Evolutionary conservation across 129 eudicot genomes (phyloP).

Genomic region (Heracleum sosnowskyi): DNA sequence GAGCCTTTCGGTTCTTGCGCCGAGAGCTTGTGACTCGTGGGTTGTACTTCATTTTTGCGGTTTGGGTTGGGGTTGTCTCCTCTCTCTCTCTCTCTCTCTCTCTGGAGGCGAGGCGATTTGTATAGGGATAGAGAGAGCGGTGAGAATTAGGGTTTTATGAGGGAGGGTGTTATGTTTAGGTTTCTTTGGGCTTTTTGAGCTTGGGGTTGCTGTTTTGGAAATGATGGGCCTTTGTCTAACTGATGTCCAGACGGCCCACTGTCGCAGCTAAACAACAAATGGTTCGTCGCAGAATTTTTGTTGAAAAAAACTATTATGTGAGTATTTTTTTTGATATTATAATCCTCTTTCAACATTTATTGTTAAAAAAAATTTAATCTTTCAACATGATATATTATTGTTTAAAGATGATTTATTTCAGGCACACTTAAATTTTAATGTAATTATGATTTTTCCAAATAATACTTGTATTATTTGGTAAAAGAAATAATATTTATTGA

Average conservation of each 20-base stretch:
- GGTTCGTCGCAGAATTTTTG: too few species aligned
- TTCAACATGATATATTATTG: too few species aligned
- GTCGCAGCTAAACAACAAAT: background rate
- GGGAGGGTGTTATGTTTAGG: background rate
- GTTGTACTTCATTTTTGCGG: slow-evolving; percentile 53
- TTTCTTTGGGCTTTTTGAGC: background rate
- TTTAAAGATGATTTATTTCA: too few species aligned
- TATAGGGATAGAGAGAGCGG: background rate
- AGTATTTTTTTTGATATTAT: too few species aligned
- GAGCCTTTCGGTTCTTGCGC: slow-evolving; percentile 72
- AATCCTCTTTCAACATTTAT: too few species aligned
- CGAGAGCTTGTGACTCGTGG: slow-evolving; percentile 58
- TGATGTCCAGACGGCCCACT: background rate
- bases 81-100: background rate
- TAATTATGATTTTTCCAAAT: too few species aligned
- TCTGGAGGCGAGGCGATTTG: background rate
- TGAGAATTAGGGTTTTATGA: slow-evolving; percentile 3
- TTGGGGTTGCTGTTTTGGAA: background rate
- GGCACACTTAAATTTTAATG: too few species aligned
- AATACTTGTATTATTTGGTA: too few species aligned
- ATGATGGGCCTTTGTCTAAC: background rate
- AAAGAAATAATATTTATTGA: too few species aligned
- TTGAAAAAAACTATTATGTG: too few species aligned
- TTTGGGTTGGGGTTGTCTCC: background rate
- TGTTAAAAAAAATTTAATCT: too few species aligned